Evolutionary conservation across 805 yeast genomes (phyloP), one percentile per base, ranked within the genome.

Genomic region (Saturnispora saitoi): DNA sequence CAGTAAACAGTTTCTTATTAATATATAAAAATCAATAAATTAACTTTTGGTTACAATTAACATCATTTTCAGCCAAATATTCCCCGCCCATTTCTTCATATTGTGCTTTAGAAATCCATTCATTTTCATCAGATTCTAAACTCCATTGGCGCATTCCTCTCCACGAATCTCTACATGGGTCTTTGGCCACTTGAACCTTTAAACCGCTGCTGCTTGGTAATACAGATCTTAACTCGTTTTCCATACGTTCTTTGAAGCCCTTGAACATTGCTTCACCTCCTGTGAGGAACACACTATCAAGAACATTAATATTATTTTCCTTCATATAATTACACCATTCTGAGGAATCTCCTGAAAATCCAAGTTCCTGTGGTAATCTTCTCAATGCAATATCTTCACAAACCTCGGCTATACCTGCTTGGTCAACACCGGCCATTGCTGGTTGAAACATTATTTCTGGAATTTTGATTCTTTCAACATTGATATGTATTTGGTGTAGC

Each of bases 401-500:
- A 37, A 89, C 67, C 64, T 93, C 98, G 22, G 77, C 62, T n/a
- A 93, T 72, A 26, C 98, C 98, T 0, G 97, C 95, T 67, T 90
- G 98, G 64, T 93, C 99, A 20, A 89, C 71, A 20, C 99, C 99
- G 0, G 95, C 95, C 53, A 93, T 88, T 8, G 83, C 76, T 6
- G 99, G 99, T 63, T 91, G 93, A 65, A 93, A 89, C 43, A 89
- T 61, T 2, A 90, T 82, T 65, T 93, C 99, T 0, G 98, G 97
- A 2, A 91, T 86, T 49, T 95, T 76, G 28, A 91, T 83, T 51
- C 99, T 75, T 67, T 93, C 99, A 38, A 91, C 74, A 63, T 91
- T 95, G 41, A 93, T 58, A 68, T 90, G 96, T 48, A 95, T 71
- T 67, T 93, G 98, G 65, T 90, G 95, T 52, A 82, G 83, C 56